Base-by-base conservation (phyloP, 2,329 filamentous ascomycete genomes). In the Colletotrichum trifolii region DNA sequence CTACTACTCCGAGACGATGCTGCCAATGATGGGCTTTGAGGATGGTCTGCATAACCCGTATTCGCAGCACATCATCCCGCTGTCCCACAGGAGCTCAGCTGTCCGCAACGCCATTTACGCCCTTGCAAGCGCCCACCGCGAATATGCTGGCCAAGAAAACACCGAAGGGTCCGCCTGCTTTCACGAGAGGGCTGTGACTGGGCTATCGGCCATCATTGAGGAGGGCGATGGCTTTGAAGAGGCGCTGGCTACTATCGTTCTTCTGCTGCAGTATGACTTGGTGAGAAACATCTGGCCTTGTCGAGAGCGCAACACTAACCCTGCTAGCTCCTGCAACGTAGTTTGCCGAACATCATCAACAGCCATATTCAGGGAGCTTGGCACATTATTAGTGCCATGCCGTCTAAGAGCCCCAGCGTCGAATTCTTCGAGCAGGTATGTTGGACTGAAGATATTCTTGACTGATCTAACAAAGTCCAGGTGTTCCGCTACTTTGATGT, bases 401-500 rank as follows among this genome's bases (percentile, higher is more conserved):
- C 60, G 8, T 42, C 54, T 3, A 66, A 57, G 25, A 17, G 45
- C 8, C 15, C 55, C 4, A 68, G 66, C 17, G 50, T 63, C 13
- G 52, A 38, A 17, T 67, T 68, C 25, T 68, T 67, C 38, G 53
- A 64, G 35, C 58, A 67, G 58, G 66, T 68, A 12, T 12, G 40
- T 54, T 15, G 1, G 10, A 13, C 2, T 9, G n/a, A 5, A 4
- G 8, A 13, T 9, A 9, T 42, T 5, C 11, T 15, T 9, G 43
- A 15, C 13, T 33, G 15, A n/a, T 11, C 54, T 68, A 11, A 68
- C 33, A 6, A 2, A 3, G 2, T 3, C 4, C 35, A 68, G 66
- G 64, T 63, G 10, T 68, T 68, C 47, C 58, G 64, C 13, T 68
- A 68, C 25, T 68, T 68, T 25, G 66, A 68, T 13, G 50, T 62